phyloP scores from a whole-genome alignment of 441 rosid genomes.

The Adansonia madagascariensis region DNA sequence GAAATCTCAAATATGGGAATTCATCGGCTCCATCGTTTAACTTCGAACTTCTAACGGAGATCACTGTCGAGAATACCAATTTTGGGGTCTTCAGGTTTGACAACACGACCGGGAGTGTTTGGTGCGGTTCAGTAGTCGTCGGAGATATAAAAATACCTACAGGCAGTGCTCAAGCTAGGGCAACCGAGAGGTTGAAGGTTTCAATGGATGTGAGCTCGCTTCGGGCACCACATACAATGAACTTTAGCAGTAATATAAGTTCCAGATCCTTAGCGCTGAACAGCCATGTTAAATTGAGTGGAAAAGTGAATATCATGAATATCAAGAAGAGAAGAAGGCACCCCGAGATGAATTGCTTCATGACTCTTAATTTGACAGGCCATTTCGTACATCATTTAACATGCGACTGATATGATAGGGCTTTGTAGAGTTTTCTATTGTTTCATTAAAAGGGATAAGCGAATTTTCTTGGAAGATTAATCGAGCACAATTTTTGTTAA shows the following conservation, averaged over 20 bases:
- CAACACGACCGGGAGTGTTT: constrained; percentile 34
- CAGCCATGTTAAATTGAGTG: constrained; percentile 45
- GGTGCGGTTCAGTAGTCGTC: constrained; percentile 37
- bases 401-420: constrained; percentile 16
- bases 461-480: background rate
- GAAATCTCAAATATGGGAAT: constrained; percentile 34
- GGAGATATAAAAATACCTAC: constrained; percentile 40
- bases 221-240: constrained; percentile 11
- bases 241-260: constrained; percentile 38
- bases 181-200: constrained; percentile 39
- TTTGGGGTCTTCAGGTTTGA: constrained; percentile 55
- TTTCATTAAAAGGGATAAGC: background rate
- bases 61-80: constrained; percentile 53
- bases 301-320: constrained; percentile 34
- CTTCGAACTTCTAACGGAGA: constrained; percentile 40
- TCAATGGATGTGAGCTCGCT: constrained; percentile 39
- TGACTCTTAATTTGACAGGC: constrained; percentile 18
- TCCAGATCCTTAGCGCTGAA: constrained; percentile 51
- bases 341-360: constrained; percentile 28
- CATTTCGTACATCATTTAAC: background rate
- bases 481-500: constrained; percentile 7
- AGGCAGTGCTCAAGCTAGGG: constrained; percentile 46
- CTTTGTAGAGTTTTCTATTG: background rate
- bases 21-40: constrained; percentile 37
- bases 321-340: constrained; percentile 10